Conservation (phyloP, 1,139 yeast species). For the Yamadazyma oceani region DNA sequence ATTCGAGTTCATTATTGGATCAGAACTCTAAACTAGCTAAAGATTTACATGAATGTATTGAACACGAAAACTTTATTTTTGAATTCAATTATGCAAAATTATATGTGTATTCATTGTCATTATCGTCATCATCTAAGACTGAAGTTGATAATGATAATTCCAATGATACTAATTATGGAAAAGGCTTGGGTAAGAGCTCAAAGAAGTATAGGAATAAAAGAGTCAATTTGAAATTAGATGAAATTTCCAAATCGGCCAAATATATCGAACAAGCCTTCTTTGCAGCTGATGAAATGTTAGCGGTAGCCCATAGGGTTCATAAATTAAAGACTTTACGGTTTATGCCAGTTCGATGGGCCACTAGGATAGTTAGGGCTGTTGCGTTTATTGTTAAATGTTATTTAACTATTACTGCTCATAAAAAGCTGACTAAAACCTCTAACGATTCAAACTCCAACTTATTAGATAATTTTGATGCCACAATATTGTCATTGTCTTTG, state of each 20-base stretch:
- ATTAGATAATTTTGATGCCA: conserved; percentile 40
- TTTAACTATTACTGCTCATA: conserved; percentile 59
- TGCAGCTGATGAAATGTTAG: conserved; percentile 79
- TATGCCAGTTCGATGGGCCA: conserved; percentile 92
- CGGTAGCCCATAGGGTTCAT: conserved; percentile 71
- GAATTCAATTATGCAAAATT: conserved; percentile 83
- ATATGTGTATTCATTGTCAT: conserved; percentile 79
- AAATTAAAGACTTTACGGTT: conserved; percentile 60
- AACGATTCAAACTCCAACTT: conserved; percentile 24
- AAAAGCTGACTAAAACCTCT: conserved; percentile 23
- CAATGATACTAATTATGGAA: conserved; percentile 8
- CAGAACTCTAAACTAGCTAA: conserved; percentile 38
- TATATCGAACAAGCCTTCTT: conserved; percentile 80
- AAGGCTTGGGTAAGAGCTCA: no score
- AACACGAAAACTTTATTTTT: conserved; percentile 70
- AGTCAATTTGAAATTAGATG: conserved; percentile 57
- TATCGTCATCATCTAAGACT: conserved; percentile 42
- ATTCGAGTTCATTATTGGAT: conserved; percentile 32
- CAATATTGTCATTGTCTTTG: conserved; percentile 59
- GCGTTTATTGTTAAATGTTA: conserved; percentile 88
- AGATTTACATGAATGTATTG: conserved; percentile 47
- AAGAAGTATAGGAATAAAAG: conserved; percentile 19
- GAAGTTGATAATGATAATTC: conserved; percentile 19
- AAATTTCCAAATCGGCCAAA: conserved; percentile 69
- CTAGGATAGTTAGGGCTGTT: conserved; percentile 84